phyloP scores from a whole-genome alignment of 2,329 filamentous ascomycete genomes.

The Emmonsia crescens region DNA sequence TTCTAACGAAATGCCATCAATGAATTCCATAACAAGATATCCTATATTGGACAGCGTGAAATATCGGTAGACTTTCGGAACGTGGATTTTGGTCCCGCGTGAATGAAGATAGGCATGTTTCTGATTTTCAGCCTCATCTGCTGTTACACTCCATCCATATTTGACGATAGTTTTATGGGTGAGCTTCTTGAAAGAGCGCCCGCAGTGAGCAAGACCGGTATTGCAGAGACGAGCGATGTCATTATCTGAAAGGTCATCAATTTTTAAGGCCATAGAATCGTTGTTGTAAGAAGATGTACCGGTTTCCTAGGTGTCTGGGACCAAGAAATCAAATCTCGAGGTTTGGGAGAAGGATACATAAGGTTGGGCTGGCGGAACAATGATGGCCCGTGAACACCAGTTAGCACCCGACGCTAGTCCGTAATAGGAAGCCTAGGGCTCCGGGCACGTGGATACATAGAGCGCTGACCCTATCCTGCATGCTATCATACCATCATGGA shows the following conservation, averaged over 20 bases:
- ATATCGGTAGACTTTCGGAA: constrained; percentile 2
- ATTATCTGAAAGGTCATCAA: not conserved
- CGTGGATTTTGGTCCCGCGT: not conserved
- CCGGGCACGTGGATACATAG: too few relatives aligned
- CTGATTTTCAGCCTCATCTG: not conserved
- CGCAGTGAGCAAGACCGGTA: not conserved
- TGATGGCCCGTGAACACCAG: too few relatives aligned
- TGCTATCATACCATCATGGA: too few relatives aligned
- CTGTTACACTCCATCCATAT: not conserved
- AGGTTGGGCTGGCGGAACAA: too few relatives aligned
- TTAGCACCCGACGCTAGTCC: too few relatives aligned
- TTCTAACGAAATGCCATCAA: not conserved
- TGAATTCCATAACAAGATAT: constrained; percentile 1
- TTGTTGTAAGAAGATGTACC: constrained; percentile 3
- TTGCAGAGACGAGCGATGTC: not conserved
- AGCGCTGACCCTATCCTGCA: too few relatives aligned
- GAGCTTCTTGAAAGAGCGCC: not conserved
- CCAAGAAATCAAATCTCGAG: not conserved
- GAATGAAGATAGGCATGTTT: constrained; percentile 2
- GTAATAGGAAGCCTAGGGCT: too few relatives aligned
- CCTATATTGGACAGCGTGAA: not conserved
- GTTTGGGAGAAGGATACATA: too few relatives aligned
- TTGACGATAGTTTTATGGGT: not conserved
- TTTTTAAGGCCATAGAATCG: not conserved
- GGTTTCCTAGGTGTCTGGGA: too few relatives aligned